Evolutionary conservation across 2,329 filamentous ascomycete species (phyloP).

Genomic region (Thelonectria blattea): DNA sequence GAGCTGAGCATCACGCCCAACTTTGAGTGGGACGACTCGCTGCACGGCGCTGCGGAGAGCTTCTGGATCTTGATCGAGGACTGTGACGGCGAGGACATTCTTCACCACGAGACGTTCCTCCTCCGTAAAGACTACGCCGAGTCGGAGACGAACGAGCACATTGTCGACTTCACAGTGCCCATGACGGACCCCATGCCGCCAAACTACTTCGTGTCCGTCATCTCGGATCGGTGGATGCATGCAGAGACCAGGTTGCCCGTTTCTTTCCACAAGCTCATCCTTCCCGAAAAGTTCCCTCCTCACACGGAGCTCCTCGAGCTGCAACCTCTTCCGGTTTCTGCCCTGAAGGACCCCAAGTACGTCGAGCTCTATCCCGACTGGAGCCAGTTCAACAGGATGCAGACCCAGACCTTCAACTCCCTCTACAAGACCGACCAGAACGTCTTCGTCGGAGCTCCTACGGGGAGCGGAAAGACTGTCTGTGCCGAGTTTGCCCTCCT

Average conservation of each 20-base stretch:
- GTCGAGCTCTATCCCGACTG: slow-evolving; percentile 81
- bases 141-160: slow-evolving; percentile 87
- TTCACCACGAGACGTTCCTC: slow-evolving; percentile 94
- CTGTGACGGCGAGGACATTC: slow-evolving; percentile 93
- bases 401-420: slow-evolving; percentile 96
- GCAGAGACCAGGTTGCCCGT: slow-evolving; percentile 92
- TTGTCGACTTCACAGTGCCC: slow-evolving; percentile 94
- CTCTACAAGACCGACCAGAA: slow-evolving; percentile 91
- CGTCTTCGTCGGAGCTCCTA: slow-evolving; percentile 90
- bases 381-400: slow-evolving; percentile 93
- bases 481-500: slow-evolving; percentile 94
- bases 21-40: slow-evolving; percentile 90
- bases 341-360: slow-evolving; percentile 85
- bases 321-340: slow-evolving; percentile 87
- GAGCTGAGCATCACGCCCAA: slow-evolving; percentile 92
- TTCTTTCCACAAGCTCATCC: slow-evolving; percentile 91
- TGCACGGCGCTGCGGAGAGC: slow-evolving; percentile 87
- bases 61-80: slow-evolving; percentile 99
- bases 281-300: slow-evolving; percentile 94
- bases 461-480: slow-evolving; percentile 94
- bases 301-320: slow-evolving; percentile 92
- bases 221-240: slow-evolving; percentile 98
- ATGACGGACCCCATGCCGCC: slow-evolving; percentile 98
- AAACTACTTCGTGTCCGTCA: slow-evolving; percentile 95
- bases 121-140: slow-evolving; percentile 87